phyloP scores from a whole-genome alignment of 305 asterid species.

The Nicotiana rustica region DNA sequence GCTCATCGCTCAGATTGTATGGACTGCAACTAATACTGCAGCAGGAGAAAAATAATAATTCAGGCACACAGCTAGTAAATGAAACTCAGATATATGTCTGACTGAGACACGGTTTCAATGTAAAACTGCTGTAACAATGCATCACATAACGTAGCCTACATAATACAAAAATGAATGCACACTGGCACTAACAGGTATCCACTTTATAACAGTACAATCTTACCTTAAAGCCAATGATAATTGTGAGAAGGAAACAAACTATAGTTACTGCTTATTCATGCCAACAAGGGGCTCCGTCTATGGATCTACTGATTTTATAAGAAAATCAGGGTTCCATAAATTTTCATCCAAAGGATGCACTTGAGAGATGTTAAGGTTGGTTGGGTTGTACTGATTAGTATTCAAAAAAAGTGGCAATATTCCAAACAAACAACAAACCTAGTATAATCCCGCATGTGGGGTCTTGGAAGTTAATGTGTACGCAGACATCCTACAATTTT shows the following conservation, averaged over 20 bases:
- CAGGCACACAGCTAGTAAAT: slow-evolving; percentile 26
- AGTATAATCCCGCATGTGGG: no score
- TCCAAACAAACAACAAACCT: background rate
- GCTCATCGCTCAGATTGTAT: slow-evolving; percentile 46
- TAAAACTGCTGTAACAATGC: background rate
- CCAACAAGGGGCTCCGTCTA: background rate
- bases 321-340: background rate
- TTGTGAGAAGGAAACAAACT: background rate
- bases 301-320: slow-evolving; percentile 9
- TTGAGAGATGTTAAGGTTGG: background rate
- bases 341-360: slow-evolving; percentile 20
- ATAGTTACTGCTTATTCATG: slow-evolving; percentile 5
- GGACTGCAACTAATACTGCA: slow-evolving; percentile 71
- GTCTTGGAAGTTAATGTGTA: no score
- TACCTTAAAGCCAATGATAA: background rate
- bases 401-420: background rate
- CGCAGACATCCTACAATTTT: background rate
- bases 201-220: background rate
- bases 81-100: slow-evolving; percentile 24
- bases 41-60: background rate
- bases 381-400: background rate
- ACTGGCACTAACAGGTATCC: background rate
- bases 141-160: background rate
- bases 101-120: background rate
- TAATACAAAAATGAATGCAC: slow-evolving; percentile 8